Conservation (phyloP, 495 filamentous ascomycete species). For the Penicillium goetzii region DNA sequence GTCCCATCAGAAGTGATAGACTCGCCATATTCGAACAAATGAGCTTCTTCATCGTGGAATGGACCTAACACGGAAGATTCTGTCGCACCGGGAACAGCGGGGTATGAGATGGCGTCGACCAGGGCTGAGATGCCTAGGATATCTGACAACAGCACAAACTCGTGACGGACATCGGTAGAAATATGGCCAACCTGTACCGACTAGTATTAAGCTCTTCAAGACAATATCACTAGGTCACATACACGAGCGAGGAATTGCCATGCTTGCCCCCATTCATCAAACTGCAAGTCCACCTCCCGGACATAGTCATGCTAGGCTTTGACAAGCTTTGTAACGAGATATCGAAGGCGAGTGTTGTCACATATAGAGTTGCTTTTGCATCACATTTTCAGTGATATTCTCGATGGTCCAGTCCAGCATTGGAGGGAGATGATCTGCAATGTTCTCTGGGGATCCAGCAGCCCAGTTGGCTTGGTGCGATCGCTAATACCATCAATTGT, state of each 20-base stretch:
- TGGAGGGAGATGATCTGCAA: not conserved
- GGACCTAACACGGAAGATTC: not conserved
- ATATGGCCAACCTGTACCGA: not conserved
- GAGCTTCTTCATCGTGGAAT: not conserved
- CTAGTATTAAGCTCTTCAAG: not conserved
- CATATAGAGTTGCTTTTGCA: not conserved
- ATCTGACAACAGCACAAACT: not conserved
- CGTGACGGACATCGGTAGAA: not conserved
- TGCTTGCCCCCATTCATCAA: not conserved
- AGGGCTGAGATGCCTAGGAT: not conserved
- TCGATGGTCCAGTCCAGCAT: not conserved
- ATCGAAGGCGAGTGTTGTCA: not conserved
- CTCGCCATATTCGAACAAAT: not conserved
- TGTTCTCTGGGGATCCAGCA: not conserved
- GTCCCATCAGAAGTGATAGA: not conserved
- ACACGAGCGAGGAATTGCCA: not conserved
- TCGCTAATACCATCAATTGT: not conserved
- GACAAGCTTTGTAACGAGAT: not conserved
- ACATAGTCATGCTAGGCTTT: not conserved
- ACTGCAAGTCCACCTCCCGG: not conserved
- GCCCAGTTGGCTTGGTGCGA: not conserved
- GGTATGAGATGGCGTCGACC: not conserved
- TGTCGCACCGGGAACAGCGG: not conserved
- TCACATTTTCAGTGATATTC: not conserved
- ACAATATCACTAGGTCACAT: not conserved